phyloP scores from a whole-genome alignment of 2,329 filamentous ascomycete genomes.

The Paraphoma sp. region DNA sequence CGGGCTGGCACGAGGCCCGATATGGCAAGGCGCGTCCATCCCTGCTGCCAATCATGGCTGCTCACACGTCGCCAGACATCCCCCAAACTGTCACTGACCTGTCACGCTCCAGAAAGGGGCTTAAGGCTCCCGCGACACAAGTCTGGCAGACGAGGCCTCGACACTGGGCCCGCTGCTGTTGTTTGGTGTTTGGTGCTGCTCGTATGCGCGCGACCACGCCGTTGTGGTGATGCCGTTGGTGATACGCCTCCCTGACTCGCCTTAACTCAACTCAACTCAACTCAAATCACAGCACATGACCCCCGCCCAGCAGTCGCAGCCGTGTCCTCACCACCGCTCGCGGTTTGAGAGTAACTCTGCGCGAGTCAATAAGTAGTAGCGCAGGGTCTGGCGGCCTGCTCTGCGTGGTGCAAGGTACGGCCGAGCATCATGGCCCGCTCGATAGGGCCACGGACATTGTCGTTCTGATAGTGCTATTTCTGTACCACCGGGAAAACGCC shows the following conservation, averaged over 20 bases:
- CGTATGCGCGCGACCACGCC: neutral
- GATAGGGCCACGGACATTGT: constrained; percentile 4
- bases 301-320: neutral
- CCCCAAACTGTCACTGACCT: constrained; percentile 26
- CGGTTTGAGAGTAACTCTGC: constrained; percentile 28
- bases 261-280: neutral
- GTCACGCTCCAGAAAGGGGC: constrained; percentile 3
- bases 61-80: constrained; percentile 31
- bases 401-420: constrained; percentile 17
- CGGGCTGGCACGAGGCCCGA: constrained; percentile 26
- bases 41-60: constrained; percentile 39
- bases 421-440: constrained; percentile 31
- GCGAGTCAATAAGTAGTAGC: constrained; percentile 19
- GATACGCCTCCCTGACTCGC: neutral
- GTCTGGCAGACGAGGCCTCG: neutral
- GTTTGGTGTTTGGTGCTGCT: too few relatives aligned
- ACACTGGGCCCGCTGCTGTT: too few relatives aligned
- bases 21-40: constrained; percentile 29
- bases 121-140: neutral
- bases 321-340: constrained; percentile 12
- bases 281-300: neutral
- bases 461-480: constrained; percentile 26
- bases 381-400: constrained; percentile 17
- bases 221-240: too few relatives aligned
- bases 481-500: constrained; percentile 34